Evolutionary conservation across 768 basidiomycete genomes (phyloP), one percentile per base, ranked within the genome.

Genomic region (Coprinellus aureogranulatus): DNA sequence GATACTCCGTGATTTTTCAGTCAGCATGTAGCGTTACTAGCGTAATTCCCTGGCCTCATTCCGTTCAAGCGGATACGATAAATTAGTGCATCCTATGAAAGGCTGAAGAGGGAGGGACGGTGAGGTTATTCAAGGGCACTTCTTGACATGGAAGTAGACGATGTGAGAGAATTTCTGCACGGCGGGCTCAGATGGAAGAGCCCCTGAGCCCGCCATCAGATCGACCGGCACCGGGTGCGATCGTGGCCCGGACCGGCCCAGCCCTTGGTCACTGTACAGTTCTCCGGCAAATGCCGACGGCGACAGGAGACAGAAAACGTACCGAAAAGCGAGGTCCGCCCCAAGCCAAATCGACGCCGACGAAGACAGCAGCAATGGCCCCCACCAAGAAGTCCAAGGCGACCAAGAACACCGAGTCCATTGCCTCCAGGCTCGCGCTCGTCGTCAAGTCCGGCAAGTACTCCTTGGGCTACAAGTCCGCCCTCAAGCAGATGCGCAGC

Each of bases 391-490:
- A 95, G 80, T 90, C 91, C 69, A 98, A 97, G 80, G 83, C 94
- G 37, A 72, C 92, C 69, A 98, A 97, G 81, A 88, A 87, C 65
- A 89, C 87, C 68, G 94, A 97, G 81, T 94, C 91, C 66, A 95
- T 98, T 77, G 80, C 93, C 65, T 85, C 94, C 66, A 87, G 89
- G 69, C 89, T 96, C 59, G 87, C 90, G 53, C 92, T 99, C 69
- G 95, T 97, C 73, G 94, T 98, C 75, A 98, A 98, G 84, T 98
- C 95, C 64, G 96, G 96, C 65, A 96, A 98, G 78, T 98, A 94
- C 87, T 81, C 84, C 54, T 82, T 98, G 61, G 97, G 97, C 60
- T 98, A 98, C 88, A 98, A 98, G 79, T 92, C 93, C 61, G 93
- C 95, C 53, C 82, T 99, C 69, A 98, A 98, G 85, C 89, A 93